Percentiles rank a stretch among this genome's conserved stretches.
These are phyloP conservation scores for Verticillium albo-atrum DNA, from an alignment of 2,329 filamentous ascomycete species.

Conservation along the genomic window DNA sequence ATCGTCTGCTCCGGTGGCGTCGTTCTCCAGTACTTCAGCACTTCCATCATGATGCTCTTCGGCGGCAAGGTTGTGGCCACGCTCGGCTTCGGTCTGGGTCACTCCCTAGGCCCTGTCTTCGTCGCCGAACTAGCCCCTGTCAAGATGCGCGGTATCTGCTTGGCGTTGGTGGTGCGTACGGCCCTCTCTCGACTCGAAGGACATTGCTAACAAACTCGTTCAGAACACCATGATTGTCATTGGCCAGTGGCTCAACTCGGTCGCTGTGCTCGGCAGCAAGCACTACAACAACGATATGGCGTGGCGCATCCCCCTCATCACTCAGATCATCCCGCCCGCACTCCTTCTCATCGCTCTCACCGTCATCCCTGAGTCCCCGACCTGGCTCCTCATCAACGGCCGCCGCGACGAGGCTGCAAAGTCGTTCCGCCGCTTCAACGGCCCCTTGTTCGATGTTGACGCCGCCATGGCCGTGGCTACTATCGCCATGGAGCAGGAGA, in stretches of 20 bases:
- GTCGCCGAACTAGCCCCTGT: conserved; percentile 25
- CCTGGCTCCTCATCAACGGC: conserved; percentile 15
- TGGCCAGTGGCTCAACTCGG: conserved; percentile 21
- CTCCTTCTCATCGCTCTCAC: conserved; percentile 17
- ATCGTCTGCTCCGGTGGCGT: conserved; percentile 17
- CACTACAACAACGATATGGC: conserved; percentile 15
- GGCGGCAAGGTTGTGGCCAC: conserved; percentile 22
- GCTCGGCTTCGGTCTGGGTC: conserved; percentile 24
- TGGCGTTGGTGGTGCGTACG: conserved; percentile 19
- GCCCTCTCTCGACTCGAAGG: background rate
- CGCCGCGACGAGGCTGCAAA: conserved; percentile 13
- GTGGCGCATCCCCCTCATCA: conserved; percentile 24
- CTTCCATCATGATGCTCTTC: conserved; percentile 19
- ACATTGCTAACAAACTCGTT: background rate
- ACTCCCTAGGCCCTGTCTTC: conserved; percentile 24
- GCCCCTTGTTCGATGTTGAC: conserved; percentile 18
- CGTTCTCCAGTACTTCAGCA: conserved; percentile 18
- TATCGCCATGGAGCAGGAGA: conserved; percentile 16
- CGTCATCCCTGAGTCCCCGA: conserved; percentile 15
- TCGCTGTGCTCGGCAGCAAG: conserved; percentile 17
- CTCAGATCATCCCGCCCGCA: conserved; percentile 20
- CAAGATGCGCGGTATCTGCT: conserved; percentile 22
- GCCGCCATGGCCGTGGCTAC: conserved; percentile 14
- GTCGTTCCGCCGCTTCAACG: conserved; percentile 18
- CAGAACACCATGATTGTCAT: conserved; percentile 26